Evolutionary conservation across 176 grass and related monocot genomes (phyloP).

Genomic region (Oryza coarctata): DNA sequence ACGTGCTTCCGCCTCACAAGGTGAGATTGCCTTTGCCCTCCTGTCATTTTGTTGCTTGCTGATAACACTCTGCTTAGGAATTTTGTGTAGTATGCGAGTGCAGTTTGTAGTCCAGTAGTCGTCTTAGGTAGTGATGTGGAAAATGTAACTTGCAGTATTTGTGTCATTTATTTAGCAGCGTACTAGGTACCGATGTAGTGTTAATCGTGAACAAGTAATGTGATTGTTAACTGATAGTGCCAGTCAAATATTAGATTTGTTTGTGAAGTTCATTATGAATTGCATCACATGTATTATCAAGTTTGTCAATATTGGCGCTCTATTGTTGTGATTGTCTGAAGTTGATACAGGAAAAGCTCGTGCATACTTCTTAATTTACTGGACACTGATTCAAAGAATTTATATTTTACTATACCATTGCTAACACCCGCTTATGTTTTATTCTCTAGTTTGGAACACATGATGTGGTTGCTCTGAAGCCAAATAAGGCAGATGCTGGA

Average conservation of each 20-base stretch:
- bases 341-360: neutral
- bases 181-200: neutral
- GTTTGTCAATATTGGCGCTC: neutral
- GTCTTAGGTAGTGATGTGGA: neutral
- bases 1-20: conserved; percentile 85
- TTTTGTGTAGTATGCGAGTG: neutral
- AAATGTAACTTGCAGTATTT: neutral
- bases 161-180: neutral
- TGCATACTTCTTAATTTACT: too few species aligned
- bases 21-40: conserved; percentile 35
- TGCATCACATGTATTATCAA: neutral
- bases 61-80: neutral
- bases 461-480: conserved; percentile 91
- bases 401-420: neutral
- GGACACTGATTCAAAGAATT: neutral
- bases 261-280: neutral
- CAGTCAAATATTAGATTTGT: neutral
- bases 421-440: neutral
- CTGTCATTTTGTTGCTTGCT: conserved; percentile 19
- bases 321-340: neutral
- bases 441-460: conserved; percentile 74
- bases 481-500: conserved; percentile 79
- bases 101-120: neutral
- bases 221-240: neutral
- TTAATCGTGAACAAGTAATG: neutral